These are phyloP conservation scores for Wallacemonas sp. DNA, from an alignment of 208 protist species.

Conservation along the genomic window DNA sequence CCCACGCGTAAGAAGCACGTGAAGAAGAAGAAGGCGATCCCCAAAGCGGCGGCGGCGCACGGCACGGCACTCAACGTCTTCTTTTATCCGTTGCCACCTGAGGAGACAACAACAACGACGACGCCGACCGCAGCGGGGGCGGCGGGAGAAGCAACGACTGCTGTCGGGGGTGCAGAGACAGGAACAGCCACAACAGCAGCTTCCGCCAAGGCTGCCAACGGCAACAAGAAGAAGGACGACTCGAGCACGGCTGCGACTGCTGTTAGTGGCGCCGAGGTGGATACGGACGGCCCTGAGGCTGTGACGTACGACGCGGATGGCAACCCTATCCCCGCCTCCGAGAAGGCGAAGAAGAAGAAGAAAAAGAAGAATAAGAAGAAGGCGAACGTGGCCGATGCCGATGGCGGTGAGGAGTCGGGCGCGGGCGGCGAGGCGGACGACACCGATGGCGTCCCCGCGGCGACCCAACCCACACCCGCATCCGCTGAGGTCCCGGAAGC, in stretches of 20 bases:
- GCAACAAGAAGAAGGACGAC: no score
- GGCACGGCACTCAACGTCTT: constrained; percentile 33
- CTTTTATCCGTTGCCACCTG: background rate
- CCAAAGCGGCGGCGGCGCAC: constrained; percentile 15
- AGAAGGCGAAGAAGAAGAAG: background rate
- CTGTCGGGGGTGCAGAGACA: no score
- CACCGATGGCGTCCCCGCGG: background rate
- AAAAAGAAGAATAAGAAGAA: constrained; percentile 29
- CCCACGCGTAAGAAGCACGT: constrained; percentile 34
- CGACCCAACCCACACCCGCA: no score
- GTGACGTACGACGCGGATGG: background rate
- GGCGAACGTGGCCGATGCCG: background rate
- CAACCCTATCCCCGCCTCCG: background rate
- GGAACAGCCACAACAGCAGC: background rate
- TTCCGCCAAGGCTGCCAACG: background rate
- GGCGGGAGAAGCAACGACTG: no score
- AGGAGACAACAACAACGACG: background rate
- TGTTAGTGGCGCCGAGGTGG: background rate
- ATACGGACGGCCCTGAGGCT: background rate
- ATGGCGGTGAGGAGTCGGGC: background rate
- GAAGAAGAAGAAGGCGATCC: constrained; percentile 35
- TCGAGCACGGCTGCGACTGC: background rate
- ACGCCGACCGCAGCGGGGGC: no score
- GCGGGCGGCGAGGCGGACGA: background rate
- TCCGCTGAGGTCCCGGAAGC: background rate